Percentiles rank a stretch among this genome's conserved stretches.
Evolutionary conservation across 257 asterid genomes (phyloP).

Genomic region (Plectranthus barbatus): DNA sequence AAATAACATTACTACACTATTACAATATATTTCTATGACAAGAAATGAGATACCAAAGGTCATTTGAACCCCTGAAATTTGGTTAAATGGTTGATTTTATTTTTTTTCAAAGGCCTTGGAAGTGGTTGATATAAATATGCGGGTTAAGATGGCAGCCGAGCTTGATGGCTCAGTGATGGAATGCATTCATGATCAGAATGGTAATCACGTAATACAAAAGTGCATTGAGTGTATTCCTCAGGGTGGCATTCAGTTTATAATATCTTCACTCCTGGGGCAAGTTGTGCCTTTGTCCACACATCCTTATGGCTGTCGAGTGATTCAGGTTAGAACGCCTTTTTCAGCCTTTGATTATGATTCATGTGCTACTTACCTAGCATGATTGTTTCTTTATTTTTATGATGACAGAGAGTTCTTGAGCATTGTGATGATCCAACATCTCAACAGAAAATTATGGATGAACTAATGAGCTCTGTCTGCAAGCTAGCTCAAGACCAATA

Average conservation of each 20-base stretch:
- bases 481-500: constrained; percentile 76
- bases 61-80: no score
- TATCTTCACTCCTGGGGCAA: constrained; percentile 65
- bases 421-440: constrained; percentile 55
- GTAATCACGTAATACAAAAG: constrained; percentile 88
- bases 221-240: constrained; percentile 82
- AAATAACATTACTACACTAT: no score
- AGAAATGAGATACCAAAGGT: no score
- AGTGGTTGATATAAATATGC: constrained; percentile 63
- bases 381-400: background rate
- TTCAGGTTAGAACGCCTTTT: constrained; percentile 54
- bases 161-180: constrained; percentile 82
- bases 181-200: constrained; percentile 85
- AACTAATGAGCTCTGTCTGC: constrained; percentile 63
- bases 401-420: constrained; percentile 74
- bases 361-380: background rate
- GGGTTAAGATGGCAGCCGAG: constrained; percentile 62
- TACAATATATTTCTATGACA: no score
- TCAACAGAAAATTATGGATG: constrained; percentile 56
- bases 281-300: constrained; percentile 70
- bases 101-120: constrained; percentile 76
- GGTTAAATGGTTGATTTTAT: background rate
- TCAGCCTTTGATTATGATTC: constrained; percentile 1
- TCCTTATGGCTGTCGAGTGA: constrained; percentile 91
- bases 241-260: constrained; percentile 52